Evolutionary conservation across 2,329 filamentous ascomycete species (phyloP), one percentile per base, ranked within the genome.

Genomic region (Colletotrichum navitas): DNA sequence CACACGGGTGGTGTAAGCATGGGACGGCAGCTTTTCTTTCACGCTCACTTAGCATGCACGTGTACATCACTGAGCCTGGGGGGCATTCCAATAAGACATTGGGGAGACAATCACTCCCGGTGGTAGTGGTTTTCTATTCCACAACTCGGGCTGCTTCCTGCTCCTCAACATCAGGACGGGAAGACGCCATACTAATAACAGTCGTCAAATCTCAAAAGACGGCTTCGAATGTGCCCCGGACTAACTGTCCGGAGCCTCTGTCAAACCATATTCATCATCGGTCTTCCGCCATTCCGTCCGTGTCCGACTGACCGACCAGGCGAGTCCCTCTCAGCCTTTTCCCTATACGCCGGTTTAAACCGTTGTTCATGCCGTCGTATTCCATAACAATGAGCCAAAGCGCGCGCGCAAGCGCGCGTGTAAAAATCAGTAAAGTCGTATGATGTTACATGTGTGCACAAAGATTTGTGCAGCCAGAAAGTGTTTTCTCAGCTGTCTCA

Each of bases 281-380:
- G 12, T 26, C 43, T 34, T 8, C 51, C 21, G 32, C 39, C n/a
- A 24, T 54, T 56, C 55, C 55, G 1, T 56, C 41, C 26, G 29
- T 59, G 18, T 54, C 39, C 62, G 32, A 47, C 59, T 45, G 16
- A 54, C 43, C 62, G 39, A 54, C 43, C 51, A 59, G 41, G 56
- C 51, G 63, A 62, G 56, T 45, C 41, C 58, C 52, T 52, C 51
- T 62, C 54, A 66, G 61, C 54, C 51, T 51, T 41, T 67, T 41
- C 2, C 59, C 43, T 34, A n/a, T n/a, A 43, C 7, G 59, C 56
- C 47, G 16, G 8, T 24, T 16, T 18, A 66, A 36, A 43, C 49
- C 52, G 8, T 49, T 36, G n/a, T 12, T 21, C 41, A 14, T 36
- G 26, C 39, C 39, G 62, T 32, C 61, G 16, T 32, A 26, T 55